Conservation (phyloP, 1,284 basidiomycete genomes). For the Melampsora abietis-canadensis region DNA sequence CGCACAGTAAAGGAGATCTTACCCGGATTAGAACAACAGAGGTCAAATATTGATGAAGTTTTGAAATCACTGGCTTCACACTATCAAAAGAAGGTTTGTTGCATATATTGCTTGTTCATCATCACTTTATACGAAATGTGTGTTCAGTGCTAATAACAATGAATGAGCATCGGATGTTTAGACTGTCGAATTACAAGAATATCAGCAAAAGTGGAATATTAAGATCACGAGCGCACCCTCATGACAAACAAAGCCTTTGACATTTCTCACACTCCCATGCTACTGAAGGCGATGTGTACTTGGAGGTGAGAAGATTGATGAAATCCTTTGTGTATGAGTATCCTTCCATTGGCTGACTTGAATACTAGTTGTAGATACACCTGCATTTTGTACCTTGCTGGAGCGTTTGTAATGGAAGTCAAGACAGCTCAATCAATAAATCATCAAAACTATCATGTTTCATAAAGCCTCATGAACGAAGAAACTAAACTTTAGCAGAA, state of each 20-base stretch:
- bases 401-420: no score
- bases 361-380: no score
- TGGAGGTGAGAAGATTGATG: no score
- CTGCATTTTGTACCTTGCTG: no score
- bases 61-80: constrained; percentile 44
- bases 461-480: no score
- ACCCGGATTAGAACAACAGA: constrained; percentile 79
- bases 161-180: not conserved
- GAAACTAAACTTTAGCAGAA: no score
- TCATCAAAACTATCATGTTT: no score
- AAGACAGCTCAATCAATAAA: no score
- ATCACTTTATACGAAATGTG: not conserved
- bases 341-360: no score
- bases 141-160: not conserved
- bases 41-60: constrained; percentile 64
- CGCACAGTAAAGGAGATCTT: constrained; percentile 92
- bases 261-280: no score
- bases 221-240: constrained; percentile 30
- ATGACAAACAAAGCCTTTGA: not conserved
- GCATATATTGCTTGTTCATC: not conserved
- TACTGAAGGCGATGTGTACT: no score
- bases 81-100: constrained; percentile 32
- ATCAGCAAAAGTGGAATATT: constrained; percentile 41
- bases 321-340: no score
- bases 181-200: constrained; percentile 34